Conservation (phyloP, 202 grass and related monocot species). For the Schoenoplectus triqueter region DNA sequence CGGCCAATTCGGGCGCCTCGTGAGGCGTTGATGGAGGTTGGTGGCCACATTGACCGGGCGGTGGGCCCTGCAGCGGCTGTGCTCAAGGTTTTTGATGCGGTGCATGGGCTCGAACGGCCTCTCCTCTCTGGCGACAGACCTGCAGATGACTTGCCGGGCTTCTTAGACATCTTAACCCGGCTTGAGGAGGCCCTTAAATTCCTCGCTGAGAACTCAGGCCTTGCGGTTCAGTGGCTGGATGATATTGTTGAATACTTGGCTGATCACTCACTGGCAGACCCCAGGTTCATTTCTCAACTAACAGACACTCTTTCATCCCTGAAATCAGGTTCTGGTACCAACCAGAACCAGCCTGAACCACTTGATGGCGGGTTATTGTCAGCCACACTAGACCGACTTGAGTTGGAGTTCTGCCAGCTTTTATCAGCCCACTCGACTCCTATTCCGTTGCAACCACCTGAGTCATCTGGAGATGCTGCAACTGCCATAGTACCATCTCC, state of each 20-base stretch:
- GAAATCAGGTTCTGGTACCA: conserved; percentile 33
- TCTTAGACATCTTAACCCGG: conserved; percentile 64
- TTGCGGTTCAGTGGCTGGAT: conserved; percentile 78
- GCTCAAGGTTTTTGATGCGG: conserved; percentile 97
- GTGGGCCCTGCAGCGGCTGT: conserved; percentile 75
- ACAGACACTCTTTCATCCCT: conserved; percentile 52
- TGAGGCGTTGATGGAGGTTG: conserved; percentile 51
- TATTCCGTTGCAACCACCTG: conserved; percentile 50
- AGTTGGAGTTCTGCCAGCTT: conserved; percentile 64
- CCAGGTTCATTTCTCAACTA: conserved; percentile 70
- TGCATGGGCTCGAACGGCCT: conserved; percentile 84
- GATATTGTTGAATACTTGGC: conserved; percentile 74
- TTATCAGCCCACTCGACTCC: conserved; percentile 60
- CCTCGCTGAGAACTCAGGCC: conserved; percentile 72
- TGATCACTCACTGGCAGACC: conserved; percentile 68
- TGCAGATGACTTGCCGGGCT: conserved; percentile 43
- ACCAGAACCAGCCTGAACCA: conserved; percentile 34
- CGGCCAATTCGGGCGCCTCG: conserved; percentile 70
- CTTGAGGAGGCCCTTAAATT: conserved; percentile 81
- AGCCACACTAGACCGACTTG: conserved; percentile 68
- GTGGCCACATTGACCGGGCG: conserved; percentile 65
- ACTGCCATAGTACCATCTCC: conserved; percentile 39
- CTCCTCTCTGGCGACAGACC: conserved; percentile 52
- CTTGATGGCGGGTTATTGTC: conserved; percentile 79
- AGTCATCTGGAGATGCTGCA: conserved; percentile 16